Base-by-base conservation (phyloP, 148 eudicot genomes). In the Chenopodium quinoa region DNA sequence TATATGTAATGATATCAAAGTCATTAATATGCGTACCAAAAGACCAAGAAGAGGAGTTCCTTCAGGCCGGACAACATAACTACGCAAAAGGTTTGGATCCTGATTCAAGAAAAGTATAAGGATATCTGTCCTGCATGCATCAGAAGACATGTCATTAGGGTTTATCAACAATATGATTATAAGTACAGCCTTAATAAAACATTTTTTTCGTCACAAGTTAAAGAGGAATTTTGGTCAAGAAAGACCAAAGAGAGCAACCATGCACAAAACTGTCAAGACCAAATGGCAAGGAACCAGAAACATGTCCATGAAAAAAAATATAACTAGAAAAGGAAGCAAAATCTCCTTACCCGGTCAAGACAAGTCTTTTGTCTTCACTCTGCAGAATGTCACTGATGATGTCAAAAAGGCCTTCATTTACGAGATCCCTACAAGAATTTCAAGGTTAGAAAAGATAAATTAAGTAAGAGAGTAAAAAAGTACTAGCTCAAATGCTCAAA, bases 61-160 rank as follows among this genome's bases (percentile, higher is more conserved):
- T 75, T 97, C 97, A 79, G 88, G 95, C 63, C 92, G 89, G 81
- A 86, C 85, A 77, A 91, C 95, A 87, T 90, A 89, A 68, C 95
- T 86, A 37, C 94, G 98, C 90, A 92, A 88, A 85, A 97, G 90
- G 83, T 87, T 91, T 82, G 98, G 85, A 85, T 97, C 99, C 85
- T 92, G 99, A 87, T 89, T 97, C 81, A 92, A 71, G 85, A 92
- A 88, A 83, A 92, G 91, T 75, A 92, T 88, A 82, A 97, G 94
- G 77, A 94, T 97, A 88, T 97, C 99, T 90, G 99, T 91, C 95
- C 99, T 97, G 99, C 95, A 92, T 73, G 89, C 93, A 91, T 88
- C 65, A 89, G 54, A 86, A 76, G 73, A 89, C 56, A 68, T 23
- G 73, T 73, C 76, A 83, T 77, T 62, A 75, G 79, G 47, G 75